Evolutionary conservation across 208 protist species (phyloP).

Genomic region (Crithidia brevicula): DNA sequence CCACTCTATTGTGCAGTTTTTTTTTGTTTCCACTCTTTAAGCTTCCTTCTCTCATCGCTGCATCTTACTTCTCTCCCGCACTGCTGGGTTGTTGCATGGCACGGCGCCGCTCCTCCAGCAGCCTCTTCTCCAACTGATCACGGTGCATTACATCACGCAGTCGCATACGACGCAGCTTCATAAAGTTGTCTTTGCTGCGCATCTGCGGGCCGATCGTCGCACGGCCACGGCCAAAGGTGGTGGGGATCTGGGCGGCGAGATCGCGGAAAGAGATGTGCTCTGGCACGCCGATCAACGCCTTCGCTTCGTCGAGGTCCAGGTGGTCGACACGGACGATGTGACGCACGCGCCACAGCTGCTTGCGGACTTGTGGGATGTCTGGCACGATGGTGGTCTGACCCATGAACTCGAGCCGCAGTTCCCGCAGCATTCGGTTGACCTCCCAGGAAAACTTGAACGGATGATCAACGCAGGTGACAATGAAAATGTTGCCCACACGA

Average conservation of each 20-base stretch:
- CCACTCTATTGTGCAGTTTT: too few species aligned
- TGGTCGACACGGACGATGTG: constrained; percentile 79
- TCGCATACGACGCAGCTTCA: constrained; percentile 79
- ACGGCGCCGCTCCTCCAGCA: constrained; percentile 66
- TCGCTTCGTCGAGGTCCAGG: constrained; percentile 84
- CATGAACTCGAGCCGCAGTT: constrained; percentile 84
- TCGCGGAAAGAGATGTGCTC: constrained; percentile 82
- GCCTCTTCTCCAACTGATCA: constrained; percentile 69
- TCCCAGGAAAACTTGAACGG: constrained; percentile 89
- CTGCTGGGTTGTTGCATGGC: not conserved
- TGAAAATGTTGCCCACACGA: constrained; percentile 84
- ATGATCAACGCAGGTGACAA: constrained; percentile 81
- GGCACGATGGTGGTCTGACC: constrained; percentile 85
- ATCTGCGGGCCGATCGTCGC: constrained; percentile 48
- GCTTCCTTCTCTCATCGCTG: too few species aligned
- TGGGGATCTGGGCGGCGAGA: constrained; percentile 60
- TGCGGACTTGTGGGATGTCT: constrained; percentile 75
- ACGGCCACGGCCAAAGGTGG: constrained; percentile 61
- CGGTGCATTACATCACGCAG: constrained; percentile 85
- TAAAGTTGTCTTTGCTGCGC: constrained; percentile 83
- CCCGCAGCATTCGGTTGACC: constrained; percentile 81
- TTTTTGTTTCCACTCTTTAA: too few species aligned
- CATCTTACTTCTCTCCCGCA: not conserved
- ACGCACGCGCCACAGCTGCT: constrained; percentile 76
- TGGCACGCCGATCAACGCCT: constrained; percentile 75